A percentile compares a stretch with the other conserved stretches of the same genome.
Conservation (phyloP, 176 grass and related monocot species). For the Leersia perrieri region DNA sequence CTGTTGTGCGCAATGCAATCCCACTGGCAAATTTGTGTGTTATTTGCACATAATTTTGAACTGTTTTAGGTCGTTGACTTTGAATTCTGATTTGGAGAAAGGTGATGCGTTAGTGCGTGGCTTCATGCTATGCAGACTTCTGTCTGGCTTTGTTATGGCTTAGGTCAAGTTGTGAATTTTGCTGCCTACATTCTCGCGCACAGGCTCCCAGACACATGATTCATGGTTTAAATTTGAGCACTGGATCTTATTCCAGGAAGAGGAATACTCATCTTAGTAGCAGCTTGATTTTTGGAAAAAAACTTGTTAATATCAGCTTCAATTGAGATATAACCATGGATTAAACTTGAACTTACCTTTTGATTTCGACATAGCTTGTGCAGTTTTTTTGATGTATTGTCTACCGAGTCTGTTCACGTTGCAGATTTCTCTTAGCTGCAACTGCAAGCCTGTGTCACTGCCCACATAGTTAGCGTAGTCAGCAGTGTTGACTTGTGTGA, state of each 20-base stretch:
- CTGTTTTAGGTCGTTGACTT: not conserved
- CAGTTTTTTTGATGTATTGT: not conserved
- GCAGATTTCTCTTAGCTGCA: not conserved
- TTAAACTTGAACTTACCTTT: not conserved
- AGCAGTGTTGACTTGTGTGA: not conserved
- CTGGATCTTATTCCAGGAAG: not conserved
- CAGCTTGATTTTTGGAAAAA: no score
- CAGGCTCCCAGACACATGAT: not conserved
- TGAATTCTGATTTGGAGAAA: not conserved
- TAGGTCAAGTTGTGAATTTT: not conserved
- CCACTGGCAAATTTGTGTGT: not conserved
- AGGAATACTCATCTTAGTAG: not conserved
- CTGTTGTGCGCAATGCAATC: not conserved
- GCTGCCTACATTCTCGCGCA: not conserved
- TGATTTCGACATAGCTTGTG: not conserved
- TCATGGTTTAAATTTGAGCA: not conserved
- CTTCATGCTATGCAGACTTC: not conserved
- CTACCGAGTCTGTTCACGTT: not conserved
- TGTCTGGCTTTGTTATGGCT: not conserved
- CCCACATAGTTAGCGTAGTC: not conserved
- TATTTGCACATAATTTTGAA: not conserved
- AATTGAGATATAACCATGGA: not conserved
- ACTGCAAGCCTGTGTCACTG: not conserved
- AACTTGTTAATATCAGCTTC: not conserved
- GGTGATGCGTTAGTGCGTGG: not conserved